Percentiles rank a stretch among this genome's conserved stretches.
Evolutionary conservation across 768 basidiomycete genomes (phyloP).

Genomic region (Hygrocybe punicea): DNA sequence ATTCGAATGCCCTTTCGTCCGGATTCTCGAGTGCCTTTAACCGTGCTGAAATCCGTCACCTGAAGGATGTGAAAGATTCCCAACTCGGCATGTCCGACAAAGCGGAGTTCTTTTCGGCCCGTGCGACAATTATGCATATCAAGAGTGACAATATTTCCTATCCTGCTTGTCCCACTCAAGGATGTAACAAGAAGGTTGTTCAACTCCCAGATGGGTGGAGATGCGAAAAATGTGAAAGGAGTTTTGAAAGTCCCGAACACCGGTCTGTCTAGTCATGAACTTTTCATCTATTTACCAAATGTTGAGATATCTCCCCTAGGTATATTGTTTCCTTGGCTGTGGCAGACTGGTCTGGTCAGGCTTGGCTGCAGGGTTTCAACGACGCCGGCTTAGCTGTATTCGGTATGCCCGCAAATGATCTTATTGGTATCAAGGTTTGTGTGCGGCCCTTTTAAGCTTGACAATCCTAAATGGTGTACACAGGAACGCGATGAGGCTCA

Average conservation of each 20-base stretch:
- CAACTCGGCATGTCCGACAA: slow-evolving; percentile 75
- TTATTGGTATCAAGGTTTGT: slow-evolving; percentile 66
- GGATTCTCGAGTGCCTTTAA: slow-evolving; percentile 52
- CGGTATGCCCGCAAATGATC: slow-evolving; percentile 72
- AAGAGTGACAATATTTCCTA: slow-evolving; percentile 80
- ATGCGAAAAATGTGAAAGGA: slow-evolving; percentile 89
- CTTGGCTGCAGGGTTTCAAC: slow-evolving; percentile 95
- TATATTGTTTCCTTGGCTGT: slow-evolving; percentile 84
- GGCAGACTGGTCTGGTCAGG: slow-evolving; percentile 84
- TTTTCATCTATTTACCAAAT: background rate
- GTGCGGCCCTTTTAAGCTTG: background rate
- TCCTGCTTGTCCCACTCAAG: slow-evolving; percentile 77
- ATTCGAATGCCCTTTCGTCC: slow-evolving; percentile 43
- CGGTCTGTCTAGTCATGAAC: slow-evolving; percentile 50
- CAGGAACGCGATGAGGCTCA: slow-evolving; percentile 60
- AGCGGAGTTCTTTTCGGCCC: slow-evolving; percentile 71
- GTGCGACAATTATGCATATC: slow-evolving; percentile 86
- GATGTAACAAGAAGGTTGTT: slow-evolving; percentile 88
- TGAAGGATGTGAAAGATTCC: slow-evolving; percentile 75
- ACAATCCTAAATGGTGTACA: slow-evolving; percentile 1
- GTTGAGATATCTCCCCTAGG: slow-evolving; percentile 31
- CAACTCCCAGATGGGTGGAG: slow-evolving; percentile 70
- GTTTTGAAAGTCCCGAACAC: slow-evolving; percentile 67
- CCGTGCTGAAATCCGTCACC: slow-evolving; percentile 66
- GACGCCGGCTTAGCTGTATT: slow-evolving; percentile 79